A percentile compares a stretch with the other conserved stretches of the same genome.
These are phyloP conservation scores for Beauveria caledonica DNA, from an alignment of 2,329 filamentous ascomycete genomes.

Conservation along the genomic window DNA sequence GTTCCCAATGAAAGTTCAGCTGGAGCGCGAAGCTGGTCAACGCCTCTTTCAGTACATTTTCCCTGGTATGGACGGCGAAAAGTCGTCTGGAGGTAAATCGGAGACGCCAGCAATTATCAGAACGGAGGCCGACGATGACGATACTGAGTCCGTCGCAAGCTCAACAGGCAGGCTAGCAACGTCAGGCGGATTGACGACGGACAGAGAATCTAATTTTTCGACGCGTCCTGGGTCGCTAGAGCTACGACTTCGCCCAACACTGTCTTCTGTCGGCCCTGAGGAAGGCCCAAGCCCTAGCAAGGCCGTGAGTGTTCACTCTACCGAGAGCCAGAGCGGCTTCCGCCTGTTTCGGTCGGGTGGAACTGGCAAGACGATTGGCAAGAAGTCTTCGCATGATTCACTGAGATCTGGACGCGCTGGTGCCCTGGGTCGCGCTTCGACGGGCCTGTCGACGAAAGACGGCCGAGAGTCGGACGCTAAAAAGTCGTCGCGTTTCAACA, in stretches of 20 bases:
- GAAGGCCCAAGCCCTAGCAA: slow-evolving; percentile 33
- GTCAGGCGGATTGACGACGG: slow-evolving; percentile 22
- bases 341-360: slow-evolving; percentile 40
- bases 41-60: slow-evolving; percentile 97
- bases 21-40: slow-evolving; percentile 88
- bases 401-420: slow-evolving; percentile 38
- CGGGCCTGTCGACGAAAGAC: slow-evolving; percentile 35
- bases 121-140: slow-evolving; percentile 41
- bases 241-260: slow-evolving; percentile 72
- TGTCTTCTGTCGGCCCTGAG: slow-evolving; percentile 47
- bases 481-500: slow-evolving; percentile 47
- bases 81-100: slow-evolving; percentile 37
- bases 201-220: slow-evolving; percentile 42
- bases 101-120: slow-evolving; percentile 53
- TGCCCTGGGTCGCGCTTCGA: slow-evolving; percentile 31
- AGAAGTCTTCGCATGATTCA: slow-evolving; percentile 51
- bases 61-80: slow-evolving; percentile 64
- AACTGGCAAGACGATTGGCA: slow-evolving; percentile 35
- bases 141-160: slow-evolving; percentile 29
- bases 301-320: slow-evolving; percentile 39
- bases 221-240: slow-evolving; percentile 69
- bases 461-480: slow-evolving; percentile 34
- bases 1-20: slow-evolving; percentile 85
- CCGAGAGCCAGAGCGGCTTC: slow-evolving; percentile 40
- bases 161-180: slow-evolving; percentile 30